Evolutionary conservation across 2,329 filamentous ascomycete species (phyloP).

Genomic region (Fonsecaea erecta): DNA sequence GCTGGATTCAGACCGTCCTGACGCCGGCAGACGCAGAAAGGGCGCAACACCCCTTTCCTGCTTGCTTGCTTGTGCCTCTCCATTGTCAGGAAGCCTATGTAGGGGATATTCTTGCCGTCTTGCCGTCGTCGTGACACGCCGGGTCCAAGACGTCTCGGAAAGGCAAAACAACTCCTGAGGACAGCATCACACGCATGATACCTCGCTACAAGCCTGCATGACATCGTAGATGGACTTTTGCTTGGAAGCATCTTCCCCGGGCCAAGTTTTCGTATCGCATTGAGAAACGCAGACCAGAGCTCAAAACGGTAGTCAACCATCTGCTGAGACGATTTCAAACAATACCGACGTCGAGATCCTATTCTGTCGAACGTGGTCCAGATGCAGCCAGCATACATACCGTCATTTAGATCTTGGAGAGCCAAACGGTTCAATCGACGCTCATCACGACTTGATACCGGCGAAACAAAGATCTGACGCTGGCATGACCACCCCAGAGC

Average conservation of each 20-base stretch:
- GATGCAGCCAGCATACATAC: neutral
- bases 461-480: neutral
- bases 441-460: neutral
- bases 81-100: neutral
- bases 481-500: slow-evolving; percentile 3
- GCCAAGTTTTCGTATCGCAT: neutral
- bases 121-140: neutral
- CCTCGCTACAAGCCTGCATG: neutral
- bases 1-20: neutral
- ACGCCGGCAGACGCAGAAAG: neutral
- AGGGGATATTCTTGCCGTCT: too few relatives aligned
- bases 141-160: neutral
- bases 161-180: neutral
- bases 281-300: neutral
- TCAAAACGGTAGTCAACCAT: neutral
- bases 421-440: neutral
- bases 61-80: neutral
- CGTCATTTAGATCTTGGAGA: neutral
- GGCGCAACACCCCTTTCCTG: neutral
- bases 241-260: neutral
- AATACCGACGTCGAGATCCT: neutral
- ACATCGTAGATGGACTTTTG: neutral
- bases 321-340: neutral
- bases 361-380: neutral
- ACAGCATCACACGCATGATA: neutral